Conservation (phyloP, 2,329 filamentous ascomycete species). For the Ophiocordyceps camponoti-floridani region DNA sequence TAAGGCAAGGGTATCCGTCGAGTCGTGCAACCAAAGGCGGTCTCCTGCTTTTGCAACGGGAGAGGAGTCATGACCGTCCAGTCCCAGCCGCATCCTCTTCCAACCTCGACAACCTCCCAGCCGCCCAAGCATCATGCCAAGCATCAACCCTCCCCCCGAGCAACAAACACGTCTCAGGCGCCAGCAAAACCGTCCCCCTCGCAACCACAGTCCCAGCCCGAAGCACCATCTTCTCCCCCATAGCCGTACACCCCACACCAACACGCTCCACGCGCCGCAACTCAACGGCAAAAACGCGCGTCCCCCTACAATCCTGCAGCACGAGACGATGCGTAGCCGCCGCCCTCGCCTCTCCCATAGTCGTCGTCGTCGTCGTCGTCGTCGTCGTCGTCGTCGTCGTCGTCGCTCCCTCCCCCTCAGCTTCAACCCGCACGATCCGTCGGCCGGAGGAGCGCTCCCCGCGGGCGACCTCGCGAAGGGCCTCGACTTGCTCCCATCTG, state of each 20-base stretch:
- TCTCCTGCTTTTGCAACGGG: not conserved
- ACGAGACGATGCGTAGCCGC: constrained; percentile 59
- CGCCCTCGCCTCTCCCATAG: no score
- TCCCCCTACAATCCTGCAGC: constrained; percentile 61
- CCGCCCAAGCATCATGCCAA: constrained; percentile 62
- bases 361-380: no score
- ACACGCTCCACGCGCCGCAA: constrained; percentile 47
- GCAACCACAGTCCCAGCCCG: constrained; percentile 46
- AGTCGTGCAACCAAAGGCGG: no score
- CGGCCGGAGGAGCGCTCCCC: constrained; percentile 60
- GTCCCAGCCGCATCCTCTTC: constrained; percentile 27
- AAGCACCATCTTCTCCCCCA: constrained; percentile 71
- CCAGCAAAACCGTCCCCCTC: constrained; percentile 62
- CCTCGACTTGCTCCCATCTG: constrained; percentile 76
- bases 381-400: constrained; percentile 9
- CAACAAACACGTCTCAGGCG: constrained; percentile 47
- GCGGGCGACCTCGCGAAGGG: constrained; percentile 53
- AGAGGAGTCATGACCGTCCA: not conserved
- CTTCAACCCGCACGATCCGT: constrained; percentile 63
- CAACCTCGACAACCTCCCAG: constrained; percentile 50
- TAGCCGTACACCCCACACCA: constrained; percentile 42
- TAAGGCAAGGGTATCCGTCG: not conserved
- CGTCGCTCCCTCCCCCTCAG: constrained; percentile 27
- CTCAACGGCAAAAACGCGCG: constrained; percentile 56
- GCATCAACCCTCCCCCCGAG: constrained; percentile 78